Base-by-base conservation (phyloP, 768 basidiomycete genomes). In the Chalciporus chontae region DNA sequence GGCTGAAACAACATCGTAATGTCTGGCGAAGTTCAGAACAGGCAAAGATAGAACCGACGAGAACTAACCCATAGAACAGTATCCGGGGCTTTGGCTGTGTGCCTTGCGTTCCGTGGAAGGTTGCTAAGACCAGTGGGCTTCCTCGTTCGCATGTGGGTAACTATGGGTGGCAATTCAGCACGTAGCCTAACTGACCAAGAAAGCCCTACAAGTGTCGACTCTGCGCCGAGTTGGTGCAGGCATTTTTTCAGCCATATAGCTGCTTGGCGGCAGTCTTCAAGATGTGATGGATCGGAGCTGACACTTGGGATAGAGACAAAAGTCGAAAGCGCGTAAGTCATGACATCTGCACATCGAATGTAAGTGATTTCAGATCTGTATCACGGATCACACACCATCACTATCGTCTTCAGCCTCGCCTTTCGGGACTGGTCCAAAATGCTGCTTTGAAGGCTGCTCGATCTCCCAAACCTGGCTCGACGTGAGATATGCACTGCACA, bases 1-100 rank as follows among this genome's bases (percentile, higher is more conserved):
- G 0, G 94, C 93, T 0, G 86, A 74, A 42, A 98, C 90, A n/a
- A 98, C 91, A 59, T 99, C 96, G 71, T 98, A 99, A 66, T 99
- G 96, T 2, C 91, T 91, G 42, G 3, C 29, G 43, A 32, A 18
- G 17, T 21, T 39, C 0, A 50, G 31, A 44, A 15, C n/a, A 17
- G 13, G 34, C 7, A 34, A 19, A 8, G 19, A 40, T 11, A 23
- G 23, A 24, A 47, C 2, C 8, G 11, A 3, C 5, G 14, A 17
- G 10, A 19, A 57, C 76, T 21, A 59, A 89, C 84, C 94, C 95
- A 57, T 98, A 99, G 68, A 95, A 94, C 11, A 97, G 71, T 3
- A 98, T 76, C 5, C 94, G 78, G 7, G 81, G 88, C 52, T 84
- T 85, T 3, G 71, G 69, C 23, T 71, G 66, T 55, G 78, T 75